Evolutionary conservation across 1,139 yeast species (phyloP).

Genomic region (Pichia sp.): DNA sequence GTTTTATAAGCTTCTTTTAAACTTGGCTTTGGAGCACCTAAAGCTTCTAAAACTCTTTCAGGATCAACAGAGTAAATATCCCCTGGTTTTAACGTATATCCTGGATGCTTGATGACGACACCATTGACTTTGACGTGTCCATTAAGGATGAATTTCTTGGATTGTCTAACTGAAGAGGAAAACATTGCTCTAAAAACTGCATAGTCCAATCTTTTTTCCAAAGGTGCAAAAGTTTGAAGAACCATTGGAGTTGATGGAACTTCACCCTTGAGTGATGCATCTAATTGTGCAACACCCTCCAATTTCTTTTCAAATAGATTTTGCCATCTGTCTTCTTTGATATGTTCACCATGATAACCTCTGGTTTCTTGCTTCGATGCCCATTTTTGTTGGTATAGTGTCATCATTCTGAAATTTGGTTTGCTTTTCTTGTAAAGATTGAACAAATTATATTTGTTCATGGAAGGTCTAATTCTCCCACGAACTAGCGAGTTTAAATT

Average conservation of each 20-base stretch:
- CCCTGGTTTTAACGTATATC: constrained; percentile 72
- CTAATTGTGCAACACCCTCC: constrained; percentile 79
- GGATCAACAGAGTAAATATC: constrained; percentile 84
- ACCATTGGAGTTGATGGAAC: constrained; percentile 69
- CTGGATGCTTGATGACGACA: constrained; percentile 65
- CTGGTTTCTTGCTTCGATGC: constrained; percentile 85
- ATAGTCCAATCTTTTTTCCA: constrained; percentile 83
- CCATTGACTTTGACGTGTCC: constrained; percentile 89
- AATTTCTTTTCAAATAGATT: constrained; percentile 62
- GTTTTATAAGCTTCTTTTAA: constrained; percentile 55
- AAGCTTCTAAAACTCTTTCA: constrained; percentile 73
- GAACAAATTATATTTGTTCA: constrained; percentile 88
- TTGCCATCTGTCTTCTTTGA: constrained; percentile 79
- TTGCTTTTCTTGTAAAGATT: constrained; percentile 67
- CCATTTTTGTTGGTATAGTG: constrained; percentile 85
- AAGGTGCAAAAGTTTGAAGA: constrained; percentile 78
- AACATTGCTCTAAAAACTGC: constrained; percentile 89
- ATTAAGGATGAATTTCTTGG: constrained; percentile 75
- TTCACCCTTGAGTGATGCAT: constrained; percentile 61
- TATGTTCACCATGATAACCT: constrained; percentile 91
- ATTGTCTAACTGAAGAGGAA: constrained; percentile 91
- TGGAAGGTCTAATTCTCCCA: constrained; percentile 70
- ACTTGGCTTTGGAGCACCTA: constrained; percentile 80
- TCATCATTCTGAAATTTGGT: constrained; percentile 29
- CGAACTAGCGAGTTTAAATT: constrained; percentile 23